Evolutionary conservation across 306 rosid species (phyloP).

Genomic region (Carpinus viminea): DNA sequence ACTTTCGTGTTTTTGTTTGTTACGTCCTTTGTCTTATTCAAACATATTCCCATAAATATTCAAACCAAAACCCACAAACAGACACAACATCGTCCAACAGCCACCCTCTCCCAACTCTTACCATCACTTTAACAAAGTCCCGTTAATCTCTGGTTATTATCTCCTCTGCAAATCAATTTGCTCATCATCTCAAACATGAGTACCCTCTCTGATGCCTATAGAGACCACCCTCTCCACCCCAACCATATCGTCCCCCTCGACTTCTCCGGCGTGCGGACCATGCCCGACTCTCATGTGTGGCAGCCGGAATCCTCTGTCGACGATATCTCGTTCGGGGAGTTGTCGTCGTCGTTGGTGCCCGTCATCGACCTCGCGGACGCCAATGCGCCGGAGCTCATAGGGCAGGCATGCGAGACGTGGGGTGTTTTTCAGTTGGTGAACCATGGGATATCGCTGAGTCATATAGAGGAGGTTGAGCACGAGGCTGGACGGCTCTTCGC

Average conservation of each 20-base stretch:
- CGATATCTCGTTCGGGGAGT: background rate
- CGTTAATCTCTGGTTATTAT: background rate
- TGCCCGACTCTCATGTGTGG: conserved; percentile 84
- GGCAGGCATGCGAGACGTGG: conserved; percentile 67
- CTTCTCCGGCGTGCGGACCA: conserved; percentile 40
- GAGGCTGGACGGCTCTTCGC: conserved; percentile 49
- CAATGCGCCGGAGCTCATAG: conserved; percentile 43
- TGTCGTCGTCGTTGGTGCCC: conserved; percentile 43
- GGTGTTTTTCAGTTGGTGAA: conserved; percentile 65
- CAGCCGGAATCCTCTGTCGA: conserved; percentile 36
- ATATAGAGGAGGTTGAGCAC: conserved; percentile 40
- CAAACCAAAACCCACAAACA: conserved; percentile 31
- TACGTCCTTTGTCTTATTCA: conserved; percentile 50
- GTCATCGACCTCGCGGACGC: conserved; percentile 57
- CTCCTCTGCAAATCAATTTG: too few relatives aligned
- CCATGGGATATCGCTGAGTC: conserved; percentile 51
- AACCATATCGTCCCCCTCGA: conserved; percentile 61
- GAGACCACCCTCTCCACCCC: conserved; percentile 41
- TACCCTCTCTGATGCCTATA: conserved; percentile 45
- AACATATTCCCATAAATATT: conserved; percentile 21
- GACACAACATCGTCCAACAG: conserved; percentile 58
- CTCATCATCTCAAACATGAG: conserved; percentile 24
- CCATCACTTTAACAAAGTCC: conserved; percentile 32
- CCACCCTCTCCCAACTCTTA: conserved; percentile 52
- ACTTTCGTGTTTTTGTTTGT: conserved; percentile 36